Evolutionary conservation across 768 basidiomycete species (phyloP).

Genomic region (Collybia sp.): DNA sequence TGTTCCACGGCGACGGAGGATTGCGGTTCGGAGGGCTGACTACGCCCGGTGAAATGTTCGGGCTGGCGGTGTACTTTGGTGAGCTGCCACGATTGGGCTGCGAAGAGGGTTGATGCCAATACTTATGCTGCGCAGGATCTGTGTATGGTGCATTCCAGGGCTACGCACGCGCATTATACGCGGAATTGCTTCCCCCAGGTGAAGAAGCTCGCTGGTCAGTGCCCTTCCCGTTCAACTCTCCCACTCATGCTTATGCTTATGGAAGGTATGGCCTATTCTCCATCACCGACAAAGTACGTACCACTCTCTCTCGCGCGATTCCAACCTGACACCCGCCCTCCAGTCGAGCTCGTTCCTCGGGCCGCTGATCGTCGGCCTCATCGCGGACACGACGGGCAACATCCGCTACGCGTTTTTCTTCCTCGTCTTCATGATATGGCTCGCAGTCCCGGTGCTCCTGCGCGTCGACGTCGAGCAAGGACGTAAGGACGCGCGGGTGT

Average conservation of each 20-base stretch:
- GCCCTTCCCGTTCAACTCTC: background rate
- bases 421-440: slow-evolving; percentile 75
- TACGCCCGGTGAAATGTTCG: slow-evolving; percentile 82
- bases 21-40: slow-evolving; percentile 68
- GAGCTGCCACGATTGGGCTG: too few species aligned
- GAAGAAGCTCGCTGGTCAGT: slow-evolving; percentile 87
- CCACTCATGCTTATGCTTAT: background rate
- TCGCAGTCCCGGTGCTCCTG: slow-evolving; percentile 71
- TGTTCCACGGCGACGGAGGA: slow-evolving; percentile 35
- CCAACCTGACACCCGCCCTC: slow-evolving; percentile 6
- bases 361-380: slow-evolving; percentile 81
- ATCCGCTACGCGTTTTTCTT: slow-evolving; percentile 92
- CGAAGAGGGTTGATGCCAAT: too few species aligned
- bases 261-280: slow-evolving; percentile 71
- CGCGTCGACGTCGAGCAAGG: slow-evolving; percentile 71
- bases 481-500: slow-evolving; percentile 40
- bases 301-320: background rate
- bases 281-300: slow-evolving; percentile 80
- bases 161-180: slow-evolving; percentile 83
- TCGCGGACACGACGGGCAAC: slow-evolving; percentile 86
- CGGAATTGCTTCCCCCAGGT: slow-evolving; percentile 79
- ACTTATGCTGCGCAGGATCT: slow-evolving; percentile 35
- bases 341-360: slow-evolving; percentile 92
- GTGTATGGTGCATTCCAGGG: slow-evolving; percentile 91
- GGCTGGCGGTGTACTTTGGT: slow-evolving; percentile 81